Evolutionary conservation across 225 moss, liverwort and hornwort species (phyloP), one percentile per base, ranked within the genome.

Genomic region (Anthoceros angustus): DNA sequence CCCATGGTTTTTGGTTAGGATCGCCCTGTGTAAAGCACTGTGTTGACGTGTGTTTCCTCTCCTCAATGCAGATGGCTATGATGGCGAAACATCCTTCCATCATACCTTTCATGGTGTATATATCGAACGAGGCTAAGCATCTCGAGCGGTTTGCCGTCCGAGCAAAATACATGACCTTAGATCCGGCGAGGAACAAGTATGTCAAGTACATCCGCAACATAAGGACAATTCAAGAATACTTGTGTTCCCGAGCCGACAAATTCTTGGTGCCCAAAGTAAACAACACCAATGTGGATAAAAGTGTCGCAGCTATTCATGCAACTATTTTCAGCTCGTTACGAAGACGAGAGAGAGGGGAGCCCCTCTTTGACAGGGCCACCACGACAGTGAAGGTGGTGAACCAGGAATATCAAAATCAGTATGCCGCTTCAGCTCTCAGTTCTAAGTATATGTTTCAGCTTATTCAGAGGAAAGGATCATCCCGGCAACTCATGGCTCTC

Each of bases 161-260:
- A 68, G 94, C 94, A 4, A 95, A 90, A 78, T 90, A 95, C 73
- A 95, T 95, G 94, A 95, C 94, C 39, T 80, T 95, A 48, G 94
- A 95, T 64, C 94, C 94, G 12, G 82, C 90, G 4, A 90, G 86
- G 77, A 95, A 95, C 49, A 95, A 90, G 74, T 95, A 95, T 66
- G 94, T 95, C n/a, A 95, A 95, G 75, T 95, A 95, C 25, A 95
- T 95, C 62, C 86, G 90, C 39, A 95, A 90, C 69, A 95, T 95
- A 67, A 80, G 94, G 70, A 90, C 82, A n/a, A 95, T 95, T 64
- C 94, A 95, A 74, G 94, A 90, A 65, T 95, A 95, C 63, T 63
- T 95, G 62, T 90, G 90, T 69, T 90, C 90, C 70, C 80, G 94
- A 69, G 94, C 94, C 63, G 94, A 95, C 63, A 95, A 95, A 42